Evolutionary conservation across 2,329 filamentous ascomycete species (phyloP), one percentile per base, ranked within the genome.

Genomic region (Metarhizium brunneum): DNA sequence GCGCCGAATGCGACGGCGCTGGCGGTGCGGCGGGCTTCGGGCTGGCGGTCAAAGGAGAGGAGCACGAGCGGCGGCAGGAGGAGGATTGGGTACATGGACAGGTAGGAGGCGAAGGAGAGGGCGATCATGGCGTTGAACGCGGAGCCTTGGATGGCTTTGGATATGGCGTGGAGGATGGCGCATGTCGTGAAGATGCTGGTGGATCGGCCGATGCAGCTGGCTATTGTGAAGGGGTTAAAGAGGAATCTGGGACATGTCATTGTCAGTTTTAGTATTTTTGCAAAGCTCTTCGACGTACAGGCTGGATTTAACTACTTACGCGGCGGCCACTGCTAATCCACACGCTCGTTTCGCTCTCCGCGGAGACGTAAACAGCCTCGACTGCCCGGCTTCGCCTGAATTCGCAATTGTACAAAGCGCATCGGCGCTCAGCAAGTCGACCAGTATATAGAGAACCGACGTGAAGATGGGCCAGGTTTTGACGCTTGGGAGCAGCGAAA

Each of bases 211-310:
- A 99, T 80, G 69, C 92, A 97, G 18, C 91, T 92, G 48, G 91
- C 84, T 58, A 99, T 83, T 1, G 92, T 95, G 68, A 96, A 95
- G 0, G 94, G 94, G 68, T 95, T 97, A 74, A 97, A 92, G 2
- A 99, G 81, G 68, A 90, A 97, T 61, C 90, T 94, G 54, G 35
- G 11, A 36, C 10, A 10, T 35, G n/a, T 53, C 51, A 53, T 29
- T 40, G 6, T 35, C 32, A 7, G 32, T 35, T 25, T 25, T 25
- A 7, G 32, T 35, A 4, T 25, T 25, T 25, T 25, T 25, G 25
- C 25, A 25, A 25, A 10, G 32, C 32, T 7, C 6, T 35, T 11
- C 32, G 6, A 35, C 32, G 32, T 6, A 2, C 32, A 11, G 2
- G 32, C 10, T 35, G 6, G 32, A 35, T 35, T 35, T 48, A 45